These are phyloP conservation scores for Inga laurina DNA, from an alignment of 306 rosid genomes.

Conservation along the genomic window DNA sequence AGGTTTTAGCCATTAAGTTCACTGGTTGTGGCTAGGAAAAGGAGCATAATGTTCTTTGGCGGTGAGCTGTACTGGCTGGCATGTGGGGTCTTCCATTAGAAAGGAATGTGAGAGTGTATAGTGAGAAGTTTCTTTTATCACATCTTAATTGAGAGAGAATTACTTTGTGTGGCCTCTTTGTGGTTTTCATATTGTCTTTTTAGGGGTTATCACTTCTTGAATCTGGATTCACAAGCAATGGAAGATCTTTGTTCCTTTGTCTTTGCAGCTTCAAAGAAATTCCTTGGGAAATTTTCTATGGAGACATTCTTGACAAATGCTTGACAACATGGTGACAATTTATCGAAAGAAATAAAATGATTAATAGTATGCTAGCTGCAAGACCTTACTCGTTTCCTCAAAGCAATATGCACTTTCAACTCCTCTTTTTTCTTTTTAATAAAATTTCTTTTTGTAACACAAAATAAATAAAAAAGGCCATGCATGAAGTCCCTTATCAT, in stretches of 20 bases:
- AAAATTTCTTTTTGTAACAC: not conserved
- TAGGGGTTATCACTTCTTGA: not conserved
- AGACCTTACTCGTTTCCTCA: not conserved
- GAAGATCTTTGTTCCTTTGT: not conserved
- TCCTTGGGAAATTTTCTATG: not conserved
- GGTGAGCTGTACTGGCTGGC: not conserved
- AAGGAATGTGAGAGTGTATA: not conserved
- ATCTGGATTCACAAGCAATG: not conserved
- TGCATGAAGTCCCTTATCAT: not conserved
- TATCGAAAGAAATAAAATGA: not conserved
- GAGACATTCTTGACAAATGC: not conserved
- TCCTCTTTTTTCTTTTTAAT: not conserved
- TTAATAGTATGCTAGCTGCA: not conserved
- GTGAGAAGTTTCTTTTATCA: not conserved
- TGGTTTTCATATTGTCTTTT: not conserved
- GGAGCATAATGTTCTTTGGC: not conserved
- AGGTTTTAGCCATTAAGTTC: not conserved
- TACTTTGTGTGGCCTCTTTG: not conserved
- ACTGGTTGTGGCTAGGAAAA: not conserved
- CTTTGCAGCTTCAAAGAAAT: not conserved
- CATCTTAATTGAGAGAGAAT: not conserved
- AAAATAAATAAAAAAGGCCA: not conserved
- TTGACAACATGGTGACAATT: not conserved
- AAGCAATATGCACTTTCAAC: not conserved
- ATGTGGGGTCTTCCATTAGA: not conserved